These are phyloP conservation scores for Conringia planisiliqua DNA, from an alignment of 345 rosid genomes.

Conservation along the genomic window DNA sequence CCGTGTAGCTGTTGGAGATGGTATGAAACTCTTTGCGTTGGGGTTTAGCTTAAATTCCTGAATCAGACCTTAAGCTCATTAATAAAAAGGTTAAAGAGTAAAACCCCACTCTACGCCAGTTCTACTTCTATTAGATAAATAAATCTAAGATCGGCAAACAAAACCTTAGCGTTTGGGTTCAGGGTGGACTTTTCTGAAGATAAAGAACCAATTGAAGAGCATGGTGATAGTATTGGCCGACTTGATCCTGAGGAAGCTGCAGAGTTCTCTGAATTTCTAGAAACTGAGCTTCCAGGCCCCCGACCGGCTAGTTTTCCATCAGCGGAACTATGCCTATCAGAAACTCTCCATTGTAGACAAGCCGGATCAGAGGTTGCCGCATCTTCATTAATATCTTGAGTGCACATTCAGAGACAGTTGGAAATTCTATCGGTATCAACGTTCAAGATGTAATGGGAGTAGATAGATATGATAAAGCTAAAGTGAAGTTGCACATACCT, in stretches of 20 bases:
- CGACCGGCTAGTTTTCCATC: slow-evolving; percentile 40
- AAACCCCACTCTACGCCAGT: not conserved
- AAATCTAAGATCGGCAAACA: not conserved
- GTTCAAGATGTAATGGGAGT: not conserved
- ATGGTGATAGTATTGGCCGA: slow-evolving; percentile 65
- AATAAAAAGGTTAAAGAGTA: not conserved
- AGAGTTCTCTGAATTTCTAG: slow-evolving; percentile 50
- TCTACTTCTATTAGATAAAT: not conserved
- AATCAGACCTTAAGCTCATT: not conserved
- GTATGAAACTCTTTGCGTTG: slow-evolving; percentile 88
- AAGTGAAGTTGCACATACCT: slow-evolving; percentile 14
- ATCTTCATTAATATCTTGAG: slow-evolving; percentile 42
- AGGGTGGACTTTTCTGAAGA: slow-evolving; percentile 73
- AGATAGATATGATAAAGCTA: not conserved
- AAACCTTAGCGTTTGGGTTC: slow-evolving; percentile 89
- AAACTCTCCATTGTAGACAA: slow-evolving; percentile 34
- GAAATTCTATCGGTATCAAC: not conserved
- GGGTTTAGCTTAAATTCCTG: slow-evolving; percentile 98
- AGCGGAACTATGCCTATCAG: slow-evolving; percentile 16
- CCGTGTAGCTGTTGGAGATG: slow-evolving; percentile 65
- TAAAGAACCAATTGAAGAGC: slow-evolving; percentile 73
- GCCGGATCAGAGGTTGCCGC: slow-evolving; percentile 26
- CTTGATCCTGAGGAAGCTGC: slow-evolving; percentile 40
- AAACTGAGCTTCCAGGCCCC: slow-evolving; percentile 43
- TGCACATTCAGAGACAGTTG: slow-evolving; percentile 6